Base-by-base conservation (phyloP, 768 basidiomycete species). In the Russula sp. region DNA sequence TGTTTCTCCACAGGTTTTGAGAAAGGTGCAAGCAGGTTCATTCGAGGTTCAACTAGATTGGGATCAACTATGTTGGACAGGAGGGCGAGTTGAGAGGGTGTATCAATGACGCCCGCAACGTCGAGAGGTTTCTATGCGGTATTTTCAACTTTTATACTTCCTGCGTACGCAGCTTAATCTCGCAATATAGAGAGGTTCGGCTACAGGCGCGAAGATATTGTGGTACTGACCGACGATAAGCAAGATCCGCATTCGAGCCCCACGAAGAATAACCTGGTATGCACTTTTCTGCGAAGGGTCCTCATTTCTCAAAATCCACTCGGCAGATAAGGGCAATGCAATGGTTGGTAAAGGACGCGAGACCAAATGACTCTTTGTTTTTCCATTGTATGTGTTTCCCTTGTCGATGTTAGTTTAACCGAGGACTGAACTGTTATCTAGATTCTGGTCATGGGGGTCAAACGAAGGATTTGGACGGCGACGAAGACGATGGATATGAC, bases 371-470 rank as follows among this genome's bases (percentile, higher is more conserved):
- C 68, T 77, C 81, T 1, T 73, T 82, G 31, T 82, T 81, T 75
- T 80, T 82, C 74, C 81, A 82, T 64, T 82, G 78, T 78, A 54
- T 51, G 75, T 62, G 39, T 2, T 44, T 35, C 11, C 20, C 31
- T 3, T 22, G 3, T 31, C 13, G n/a, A 32, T 13, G n/a, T 20
- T 61, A 7, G 3, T 31, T 27, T 54, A 13, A 20, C 22, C 31
- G 4, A 18, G 20, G 4, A 6, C 34, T 39, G 8, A 60, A 10
- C 14, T 22, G 27, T 8, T 59, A 31, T 37, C 4, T 61, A 90
- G 89, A 92, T 74, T 96, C 94, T 1, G 96, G 95, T 0, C 95
- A 98, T 69, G 96, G 97, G n/a, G 96, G 94, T 10, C 94, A 95
- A 71, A 86, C 87, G 3, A 79, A 78, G 57, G 94, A 97, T 73